Conservation (phyloP, 1,139 yeast species). For the Yamadazyma sp. region DNA sequence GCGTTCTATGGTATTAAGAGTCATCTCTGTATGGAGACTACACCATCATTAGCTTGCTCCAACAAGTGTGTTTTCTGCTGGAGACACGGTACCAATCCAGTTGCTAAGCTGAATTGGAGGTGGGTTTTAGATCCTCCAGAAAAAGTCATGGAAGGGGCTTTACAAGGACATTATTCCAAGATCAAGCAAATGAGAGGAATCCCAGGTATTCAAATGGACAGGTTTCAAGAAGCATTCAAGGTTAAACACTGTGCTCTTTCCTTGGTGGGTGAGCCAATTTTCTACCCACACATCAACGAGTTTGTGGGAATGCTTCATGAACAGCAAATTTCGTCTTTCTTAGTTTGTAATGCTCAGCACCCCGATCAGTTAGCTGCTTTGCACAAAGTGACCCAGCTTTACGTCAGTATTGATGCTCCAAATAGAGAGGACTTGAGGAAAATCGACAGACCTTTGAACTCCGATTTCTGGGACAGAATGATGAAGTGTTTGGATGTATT, state of each 20-base stretch:
- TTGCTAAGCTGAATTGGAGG: conserved; percentile 88
- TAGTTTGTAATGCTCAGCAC: conserved; percentile 95
- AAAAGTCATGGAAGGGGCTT: conserved; percentile 77
- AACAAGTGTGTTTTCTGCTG: conserved; percentile 96
- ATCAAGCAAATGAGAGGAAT: conserved; percentile 95
- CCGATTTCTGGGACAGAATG: conserved; percentile 92
- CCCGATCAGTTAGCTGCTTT: conserved; percentile 75
- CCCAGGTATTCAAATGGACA: conserved; percentile 87
- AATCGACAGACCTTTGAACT: conserved; percentile 84
- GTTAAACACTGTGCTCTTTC: conserved; percentile 92
- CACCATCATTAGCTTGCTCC: conserved; percentile 91
- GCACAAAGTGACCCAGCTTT: conserved; percentile 80
- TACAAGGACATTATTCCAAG: conserved; percentile 85
- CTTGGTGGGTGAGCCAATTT: conserved; percentile 91
- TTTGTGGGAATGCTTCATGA: conserved; percentile 79
- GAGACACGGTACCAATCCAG: conserved; percentile 98
- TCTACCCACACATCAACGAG: conserved; percentile 87
- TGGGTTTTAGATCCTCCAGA: conserved; percentile 95
- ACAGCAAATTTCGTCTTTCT: conserved; percentile 75
- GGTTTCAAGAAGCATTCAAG: conserved; percentile 87
- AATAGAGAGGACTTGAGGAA: conserved; percentile 75
- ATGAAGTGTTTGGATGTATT: conserved; percentile 78
- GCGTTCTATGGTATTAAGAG: conserved; percentile 90
- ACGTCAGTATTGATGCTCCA: conserved; percentile 92
- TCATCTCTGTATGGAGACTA: conserved; percentile 93